Evolutionary conservation across 352 stramenopile species (phyloP), one percentile per base, ranked within the genome.

Genomic region (Globisporangium solare): DNA sequence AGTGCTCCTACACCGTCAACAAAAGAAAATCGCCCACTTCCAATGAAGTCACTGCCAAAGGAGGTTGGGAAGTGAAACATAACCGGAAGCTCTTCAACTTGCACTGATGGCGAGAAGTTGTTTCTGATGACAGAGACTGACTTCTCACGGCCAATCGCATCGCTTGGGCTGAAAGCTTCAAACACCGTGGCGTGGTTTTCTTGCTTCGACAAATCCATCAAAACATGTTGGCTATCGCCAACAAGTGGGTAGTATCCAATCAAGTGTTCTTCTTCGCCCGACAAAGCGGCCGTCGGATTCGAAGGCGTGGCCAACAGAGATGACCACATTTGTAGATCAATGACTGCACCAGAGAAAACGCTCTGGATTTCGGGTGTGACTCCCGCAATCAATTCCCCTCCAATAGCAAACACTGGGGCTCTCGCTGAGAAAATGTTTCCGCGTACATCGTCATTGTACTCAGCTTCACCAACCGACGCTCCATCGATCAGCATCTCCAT

Each of bases 181-280:
- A 77, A 81, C 24, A 87, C 69, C 3, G 67, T 85, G 11, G 83
- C 83, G 45, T 95, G 85, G 31, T 92, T 92, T 41, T 88, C 79
- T 39, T 87, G 62, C 22, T 73, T 74, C 3, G 81, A 89, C 14
- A 76, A 21, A 62, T 95, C 85, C 51, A 92, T 60, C 37, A 94
- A 49, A 17, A 93, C 61, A 11, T 81, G 70, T 54, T 85, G 74
- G 0, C 69, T 73, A n/a, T 76, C 57, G 2, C 85, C 78, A 35
- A 83, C 78, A n/a, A 95, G 57, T 8, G 83, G 83, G 40, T 87
- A 89, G 49, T 95, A 93, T 12, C 76, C 81, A 17, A 90, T 52
- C 27, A 95, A 57, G 37, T 78, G 65, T 0, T 46, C 52, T 79
- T 75, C 70, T 61, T 56, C 51, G 54, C 65, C 79, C 31, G 58